These are phyloP conservation scores for Colletotrichum camelliae DNA, from an alignment of 2,329 filamentous ascomycete genomes.

Conservation along the genomic window DNA sequence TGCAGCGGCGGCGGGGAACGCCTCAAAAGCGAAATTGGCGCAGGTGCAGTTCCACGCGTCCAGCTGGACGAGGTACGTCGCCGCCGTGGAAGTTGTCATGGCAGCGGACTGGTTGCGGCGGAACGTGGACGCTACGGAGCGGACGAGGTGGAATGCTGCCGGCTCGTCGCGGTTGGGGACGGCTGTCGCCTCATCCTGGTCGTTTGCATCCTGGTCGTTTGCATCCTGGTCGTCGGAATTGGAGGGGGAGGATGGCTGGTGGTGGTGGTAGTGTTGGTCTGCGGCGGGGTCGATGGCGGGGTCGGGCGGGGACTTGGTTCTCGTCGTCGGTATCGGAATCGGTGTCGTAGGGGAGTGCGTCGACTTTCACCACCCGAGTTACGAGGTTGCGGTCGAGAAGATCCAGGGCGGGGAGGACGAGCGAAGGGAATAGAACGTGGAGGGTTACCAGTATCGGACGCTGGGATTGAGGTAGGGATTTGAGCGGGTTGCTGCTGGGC, in stretches of 20 bases:
- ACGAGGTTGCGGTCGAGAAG: slow-evolving; percentile 82
- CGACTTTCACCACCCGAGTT: slow-evolving; percentile 51
- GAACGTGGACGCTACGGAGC: slow-evolving; percentile 53
- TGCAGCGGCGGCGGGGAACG: slow-evolving; percentile 58
- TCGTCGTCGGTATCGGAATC: not conserved
- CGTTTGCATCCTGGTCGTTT: not conserved
- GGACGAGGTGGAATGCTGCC: slow-evolving; percentile 64
- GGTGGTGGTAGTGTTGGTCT: not conserved
- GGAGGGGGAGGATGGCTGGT: not conserved
- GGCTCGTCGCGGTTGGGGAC: not conserved
- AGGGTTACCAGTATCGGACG: slow-evolving; percentile 74
- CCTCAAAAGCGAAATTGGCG: slow-evolving; percentile 78
- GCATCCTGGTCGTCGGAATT: not conserved
- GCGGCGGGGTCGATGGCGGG: slow-evolving; percentile 6
- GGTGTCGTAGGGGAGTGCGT: not conserved
- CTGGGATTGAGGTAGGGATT: slow-evolving; percentile 40
- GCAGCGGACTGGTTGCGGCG: slow-evolving; percentile 26
- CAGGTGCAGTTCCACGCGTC: slow-evolving; percentile 88
- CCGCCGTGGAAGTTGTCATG: slow-evolving; percentile 24
- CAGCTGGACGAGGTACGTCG: slow-evolving; percentile 73
- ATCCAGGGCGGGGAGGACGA: slow-evolving; percentile 85
- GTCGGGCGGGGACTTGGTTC: not conserved
- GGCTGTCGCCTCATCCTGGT: not conserved
- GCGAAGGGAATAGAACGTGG: slow-evolving; percentile 82
- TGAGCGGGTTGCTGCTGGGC: slow-evolving; percentile 16